A percentile compares a stretch with the other conserved stretches of the same genome.
Conservation (phyloP, 371 early-diverging fungal genomes). For the Mucor indicus region DNA sequence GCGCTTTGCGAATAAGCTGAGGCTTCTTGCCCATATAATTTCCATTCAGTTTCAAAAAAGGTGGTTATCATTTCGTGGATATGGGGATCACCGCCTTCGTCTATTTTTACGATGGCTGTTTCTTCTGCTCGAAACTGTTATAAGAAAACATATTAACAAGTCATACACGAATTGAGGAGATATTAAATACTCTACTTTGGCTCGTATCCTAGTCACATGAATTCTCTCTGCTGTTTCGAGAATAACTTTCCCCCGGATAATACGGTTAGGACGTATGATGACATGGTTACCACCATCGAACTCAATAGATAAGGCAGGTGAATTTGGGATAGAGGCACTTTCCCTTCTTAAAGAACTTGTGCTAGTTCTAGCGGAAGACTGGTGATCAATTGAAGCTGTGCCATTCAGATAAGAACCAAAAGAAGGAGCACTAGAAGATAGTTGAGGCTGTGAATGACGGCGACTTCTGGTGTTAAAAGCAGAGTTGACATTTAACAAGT, state of each 20-base stretch:
- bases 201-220: slow-evolving; percentile 39
- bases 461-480: not conserved
- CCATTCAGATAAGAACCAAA: slow-evolving; percentile 3
- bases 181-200: slow-evolving; percentile 28
- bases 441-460: slow-evolving; percentile 3
- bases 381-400: not conserved
- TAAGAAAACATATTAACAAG: not conserved
- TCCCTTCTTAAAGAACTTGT: not conserved
- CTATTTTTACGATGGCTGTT: slow-evolving; percentile 41
- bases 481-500: slow-evolving; percentile 1
- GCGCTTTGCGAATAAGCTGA: slow-evolving; percentile 43
- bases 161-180: not conserved
- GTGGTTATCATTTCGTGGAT: slow-evolving; percentile 44
- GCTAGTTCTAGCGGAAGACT: not conserved
- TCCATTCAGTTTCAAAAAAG: slow-evolving; percentile 48
- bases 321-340: not conserved
- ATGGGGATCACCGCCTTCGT: slow-evolving; percentile 34
- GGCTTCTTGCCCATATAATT: slow-evolving; percentile 42
- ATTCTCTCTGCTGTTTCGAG: slow-evolving; percentile 30
- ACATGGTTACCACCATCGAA: slow-evolving; percentile 49
- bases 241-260: slow-evolving; percentile 40
- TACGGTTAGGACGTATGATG: slow-evolving; percentile 46
- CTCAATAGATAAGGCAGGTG: slow-evolving; percentile 21
- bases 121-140: slow-evolving; percentile 50
- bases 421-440: slow-evolving; percentile 31